Conservation (phyloP, 2,329 filamentous ascomycete species). For the Emergomyces africanus region DNA sequence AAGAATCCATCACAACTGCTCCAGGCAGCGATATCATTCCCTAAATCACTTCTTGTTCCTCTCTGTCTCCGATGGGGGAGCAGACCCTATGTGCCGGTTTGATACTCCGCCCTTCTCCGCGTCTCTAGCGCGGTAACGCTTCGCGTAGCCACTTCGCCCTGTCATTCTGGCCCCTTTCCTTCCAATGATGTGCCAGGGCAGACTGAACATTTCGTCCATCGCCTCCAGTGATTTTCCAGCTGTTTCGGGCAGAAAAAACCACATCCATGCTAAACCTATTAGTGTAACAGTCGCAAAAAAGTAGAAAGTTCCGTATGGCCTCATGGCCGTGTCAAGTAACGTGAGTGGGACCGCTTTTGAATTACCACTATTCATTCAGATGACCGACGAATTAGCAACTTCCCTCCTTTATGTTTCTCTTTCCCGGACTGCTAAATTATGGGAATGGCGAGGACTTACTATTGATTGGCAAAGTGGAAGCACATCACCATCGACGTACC, state of each 20-base stretch:
- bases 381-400: background rate
- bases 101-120: background rate
- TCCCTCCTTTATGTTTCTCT: background rate
- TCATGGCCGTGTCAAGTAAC: constrained; percentile 39
- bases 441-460: constrained; percentile 5
- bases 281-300: constrained; percentile 58
- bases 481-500: constrained; percentile 33
- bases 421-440: background rate
- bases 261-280: constrained; percentile 54
- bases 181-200: constrained; percentile 11
- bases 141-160: constrained; percentile 1
- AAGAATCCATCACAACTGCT: background rate
- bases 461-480: constrained; percentile 30
- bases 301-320: constrained; percentile 56
- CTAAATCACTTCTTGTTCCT: background rate
- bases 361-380: constrained; percentile 9
- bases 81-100: background rate
- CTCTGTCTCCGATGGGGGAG: background rate
- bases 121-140: background rate
- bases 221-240: constrained; percentile 37
- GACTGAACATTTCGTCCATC: constrained; percentile 11
- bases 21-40: background rate
- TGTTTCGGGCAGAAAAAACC: constrained; percentile 59
- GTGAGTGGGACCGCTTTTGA: constrained; percentile 19
- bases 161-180: constrained; percentile 9